Evolutionary conservation across 371 early-diverging fungal species (phyloP), one percentile per base, ranked within the genome.

Genomic region (Mortierella sp.): DNA sequence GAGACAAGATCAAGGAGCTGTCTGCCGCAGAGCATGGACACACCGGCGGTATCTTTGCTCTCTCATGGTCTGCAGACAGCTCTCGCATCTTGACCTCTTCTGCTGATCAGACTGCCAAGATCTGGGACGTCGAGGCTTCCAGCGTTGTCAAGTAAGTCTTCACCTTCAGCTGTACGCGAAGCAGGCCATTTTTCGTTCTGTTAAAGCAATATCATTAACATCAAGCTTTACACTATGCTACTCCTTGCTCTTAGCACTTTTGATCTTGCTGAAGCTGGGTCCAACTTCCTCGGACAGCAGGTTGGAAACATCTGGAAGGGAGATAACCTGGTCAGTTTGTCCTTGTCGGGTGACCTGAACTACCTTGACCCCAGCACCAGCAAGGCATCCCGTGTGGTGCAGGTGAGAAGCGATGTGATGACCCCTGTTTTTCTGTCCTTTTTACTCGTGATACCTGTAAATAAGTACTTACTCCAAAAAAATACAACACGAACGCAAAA

Each of bases 231-330:
- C 31, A 13, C 16, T 11, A 21, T 31, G 37, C 71, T 43, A 71
- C 24, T 51, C 31, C 43, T 26, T 34, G 3, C 10, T 55, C 50
- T 61, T 76, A 93, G 91, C 46, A 92, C 93, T 0, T 92, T 94
- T 82, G 87, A 91, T 37, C 81, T 91, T 54, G 74, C 89, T 26
- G 79, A 78, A 24, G 82, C 83, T 26, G 54, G 74, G 24, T 72
- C 85, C 8, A 48, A 82, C 14, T 71, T 93, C 37, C 94, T 93
- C 28, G 90, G 95, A 77, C 98, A 98, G 88, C 99, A 99, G 89
- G 95, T 99, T n/a, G 99, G 98, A 71, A 95, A 93, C 74, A 86
- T 97, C 83, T 98, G 98, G 98, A 92, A 91, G 61, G 95, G 93
- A 40, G 89, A 93, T 75, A 85, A 93, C 80, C 76, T 98, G 24